Conservation (phyloP, 2,329 filamentous ascomycete species). For the Cyanodermella asteris region DNA sequence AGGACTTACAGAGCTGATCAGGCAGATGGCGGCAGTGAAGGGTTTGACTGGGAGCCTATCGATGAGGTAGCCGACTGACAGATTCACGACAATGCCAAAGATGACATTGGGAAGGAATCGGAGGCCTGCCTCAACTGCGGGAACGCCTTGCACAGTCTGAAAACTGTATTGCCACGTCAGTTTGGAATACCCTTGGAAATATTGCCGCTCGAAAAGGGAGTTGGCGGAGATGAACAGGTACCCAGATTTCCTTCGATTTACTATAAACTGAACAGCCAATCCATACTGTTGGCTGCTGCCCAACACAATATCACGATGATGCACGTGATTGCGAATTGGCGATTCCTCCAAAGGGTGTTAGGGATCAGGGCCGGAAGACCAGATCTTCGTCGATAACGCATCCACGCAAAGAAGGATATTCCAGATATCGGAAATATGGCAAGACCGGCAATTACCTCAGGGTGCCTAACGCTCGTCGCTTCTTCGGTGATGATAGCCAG, state of each 20-base stretch:
- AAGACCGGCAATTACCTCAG: slow-evolving; percentile 12
- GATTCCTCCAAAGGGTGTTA: slow-evolving; percentile 14
- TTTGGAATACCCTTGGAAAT: too few species aligned
- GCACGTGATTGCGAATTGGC: slow-evolving; percentile 13
- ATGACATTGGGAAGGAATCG: slow-evolving; percentile 34
- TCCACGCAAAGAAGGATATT: slow-evolving; percentile 12
- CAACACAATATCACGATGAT: slow-evolving; percentile 14
- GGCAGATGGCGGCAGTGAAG: slow-evolving; percentile 25
- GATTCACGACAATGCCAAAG: slow-evolving; percentile 39
- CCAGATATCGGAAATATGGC: too few species aligned
- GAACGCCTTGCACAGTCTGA: slow-evolving; percentile 14
- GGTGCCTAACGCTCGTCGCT: slow-evolving; percentile 11
- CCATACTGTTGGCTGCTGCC: slow-evolving; percentile 12
- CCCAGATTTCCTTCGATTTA: neutral
- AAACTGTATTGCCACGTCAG: too few species aligned
- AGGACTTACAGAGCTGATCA: slow-evolving; percentile 18
- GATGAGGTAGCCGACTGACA: slow-evolving; percentile 38
- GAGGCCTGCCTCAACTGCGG: slow-evolving; percentile 36
- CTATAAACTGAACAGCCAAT: slow-evolving; percentile 12
- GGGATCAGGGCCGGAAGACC: slow-evolving; percentile 14
- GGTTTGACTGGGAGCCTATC: slow-evolving; percentile 45
- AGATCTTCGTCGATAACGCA: slow-evolving; percentile 10
- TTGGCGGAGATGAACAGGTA: too few species aligned
- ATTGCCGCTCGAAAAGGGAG: too few species aligned
- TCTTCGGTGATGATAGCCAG: slow-evolving; percentile 14